Percentiles rank a stretch among this genome's conserved stretches.
Conservation (phyloP, 1,284 basidiomycete genomes). For the Ustilago bromivora region DNA sequence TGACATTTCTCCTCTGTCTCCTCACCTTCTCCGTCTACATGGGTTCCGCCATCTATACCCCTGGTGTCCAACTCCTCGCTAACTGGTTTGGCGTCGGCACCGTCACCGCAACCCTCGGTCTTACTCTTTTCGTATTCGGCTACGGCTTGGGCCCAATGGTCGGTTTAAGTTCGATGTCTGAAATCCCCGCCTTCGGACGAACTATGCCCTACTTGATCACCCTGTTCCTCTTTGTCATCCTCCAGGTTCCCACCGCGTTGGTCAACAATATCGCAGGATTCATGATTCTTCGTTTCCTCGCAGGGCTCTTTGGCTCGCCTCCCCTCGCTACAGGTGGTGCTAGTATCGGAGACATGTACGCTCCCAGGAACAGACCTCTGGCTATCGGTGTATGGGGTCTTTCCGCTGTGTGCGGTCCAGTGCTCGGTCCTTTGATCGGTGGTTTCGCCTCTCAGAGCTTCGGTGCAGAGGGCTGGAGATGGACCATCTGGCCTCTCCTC, state of each 20-base stretch:
- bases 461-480: slow-evolving; percentile 47
- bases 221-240: slow-evolving; percentile 49
- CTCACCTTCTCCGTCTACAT: slow-evolving; percentile 74
- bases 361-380: slow-evolving; percentile 22
- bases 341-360: slow-evolving; percentile 54
- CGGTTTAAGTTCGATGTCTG: slow-evolving; percentile 64
- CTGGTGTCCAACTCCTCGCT: slow-evolving; percentile 73
- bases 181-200: slow-evolving; percentile 66
- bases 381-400: slow-evolving; percentile 58
- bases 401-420: slow-evolving; percentile 50
- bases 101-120: slow-evolving; percentile 41
- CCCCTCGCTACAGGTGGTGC: slow-evolving; percentile 62
- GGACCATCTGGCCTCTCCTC: slow-evolving; percentile 69
- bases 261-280: slow-evolving; percentile 42
- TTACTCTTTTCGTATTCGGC: slow-evolving; percentile 57
- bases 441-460: slow-evolving; percentile 50
- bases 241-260: slow-evolving; percentile 52
- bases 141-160: slow-evolving; percentile 64
- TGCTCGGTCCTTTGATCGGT: slow-evolving; percentile 57
- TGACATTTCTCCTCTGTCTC: slow-evolving; percentile 63
- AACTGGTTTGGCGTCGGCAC: slow-evolving; percentile 28
- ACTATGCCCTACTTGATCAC: slow-evolving; percentile 49
- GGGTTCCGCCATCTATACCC: slow-evolving; percentile 75
- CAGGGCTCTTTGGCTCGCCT: slow-evolving; percentile 58
- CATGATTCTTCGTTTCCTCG: slow-evolving; percentile 58